Evolutionary conservation across 1,284 basidiomycete species (phyloP), one percentile per base, ranked within the genome.

Genomic region (Tetrapyrgos nigripes): DNA sequence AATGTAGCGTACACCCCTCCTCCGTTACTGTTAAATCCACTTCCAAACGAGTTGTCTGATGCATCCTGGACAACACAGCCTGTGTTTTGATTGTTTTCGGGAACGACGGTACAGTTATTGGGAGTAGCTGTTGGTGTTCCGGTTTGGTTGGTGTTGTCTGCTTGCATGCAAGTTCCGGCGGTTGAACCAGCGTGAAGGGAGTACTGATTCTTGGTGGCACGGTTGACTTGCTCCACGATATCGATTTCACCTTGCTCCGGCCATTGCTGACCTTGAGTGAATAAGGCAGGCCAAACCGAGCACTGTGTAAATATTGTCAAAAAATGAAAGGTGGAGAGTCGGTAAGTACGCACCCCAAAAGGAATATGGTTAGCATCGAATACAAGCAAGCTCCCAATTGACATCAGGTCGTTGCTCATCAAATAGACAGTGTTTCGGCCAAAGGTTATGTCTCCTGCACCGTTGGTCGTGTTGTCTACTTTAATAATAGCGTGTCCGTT

Each of bases 1-100:
- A 78, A 72, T 76, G 86, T 53, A 3, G 63, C 64, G 52, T 57
- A 67, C 6, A 59, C 64, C 33, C 66, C 66, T 40, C 66, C 66
- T 13, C 54, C 60, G 23, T 47, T 40, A 9, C 53, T 50, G 6
- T 59, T 60, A 44, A 69, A 68, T 2, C 60, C 59, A 17, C 46
- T 47, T 5, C 59, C 59, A 21, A 56, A 53, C 27, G 49, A 52
- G 46, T 56, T 56, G 27, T 24, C 37, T 33, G 50, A 52, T 11
- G 54, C 29, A 21, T 60, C 59, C 24, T 45, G 46, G 13, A 44
- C 43, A n/a, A 56, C 46, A 43, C 59, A 60, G 17, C 59, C 59
- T 5, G 54, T 53, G 44, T 56, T 55, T 6, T 57, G 40, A 14
- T 51, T 44, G 19, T 35, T 37, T 3, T 44, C 28, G 14, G 61